Percentiles rank a stretch among this genome's conserved stretches.
Evolutionary conservation across 202 grass and related monocot species (phyloP).

Genomic region (Cymbopogon flexuosus): DNA sequence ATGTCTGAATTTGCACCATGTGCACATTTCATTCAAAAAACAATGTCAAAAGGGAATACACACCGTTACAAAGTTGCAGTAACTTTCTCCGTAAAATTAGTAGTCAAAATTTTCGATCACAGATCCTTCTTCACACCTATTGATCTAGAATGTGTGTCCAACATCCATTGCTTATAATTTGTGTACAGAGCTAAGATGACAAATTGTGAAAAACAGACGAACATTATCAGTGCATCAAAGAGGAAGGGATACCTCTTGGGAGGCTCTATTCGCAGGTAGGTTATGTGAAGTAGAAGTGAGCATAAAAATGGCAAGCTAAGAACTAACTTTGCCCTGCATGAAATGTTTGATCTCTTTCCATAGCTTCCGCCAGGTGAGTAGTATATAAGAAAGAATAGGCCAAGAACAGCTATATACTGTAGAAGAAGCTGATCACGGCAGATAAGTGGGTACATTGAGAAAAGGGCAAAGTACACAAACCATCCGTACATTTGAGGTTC

Average conservation of each 20-base stretch:
- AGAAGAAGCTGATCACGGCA: slow-evolving; percentile 69
- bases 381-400: slow-evolving; percentile 76
- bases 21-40: slow-evolving; percentile 39
- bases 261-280: slow-evolving; percentile 60
- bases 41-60: slow-evolving; percentile 24
- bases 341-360: slow-evolving; percentile 3
- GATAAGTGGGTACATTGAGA: slow-evolving; percentile 83
- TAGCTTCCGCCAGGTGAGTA: slow-evolving; percentile 42
- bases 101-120: slow-evolving; percentile 42
- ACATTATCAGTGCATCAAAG: slow-evolving; percentile 84
- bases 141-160: slow-evolving; percentile 43
- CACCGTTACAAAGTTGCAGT: slow-evolving; percentile 25
- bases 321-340: slow-evolving; percentile 43
- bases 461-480: slow-evolving; percentile 70
- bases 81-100: slow-evolving; percentile 20
- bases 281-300: slow-evolving; percentile 51
- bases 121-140: slow-evolving; percentile 67
- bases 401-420: slow-evolving; percentile 66
- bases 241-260: slow-evolving; percentile 79
- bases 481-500: slow-evolving; percentile 73
- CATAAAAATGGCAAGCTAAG: slow-evolving; percentile 46
- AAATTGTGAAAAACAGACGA: slow-evolving; percentile 86
- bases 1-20: background rate
- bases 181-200: slow-evolving; percentile 61
- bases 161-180: slow-evolving; percentile 83